Percentiles rank a stretch among this genome's conserved stretches.
phyloP scores from a whole-genome alignment of 495 filamentous ascomycete genomes.

The Tetracladium setigerum region DNA sequence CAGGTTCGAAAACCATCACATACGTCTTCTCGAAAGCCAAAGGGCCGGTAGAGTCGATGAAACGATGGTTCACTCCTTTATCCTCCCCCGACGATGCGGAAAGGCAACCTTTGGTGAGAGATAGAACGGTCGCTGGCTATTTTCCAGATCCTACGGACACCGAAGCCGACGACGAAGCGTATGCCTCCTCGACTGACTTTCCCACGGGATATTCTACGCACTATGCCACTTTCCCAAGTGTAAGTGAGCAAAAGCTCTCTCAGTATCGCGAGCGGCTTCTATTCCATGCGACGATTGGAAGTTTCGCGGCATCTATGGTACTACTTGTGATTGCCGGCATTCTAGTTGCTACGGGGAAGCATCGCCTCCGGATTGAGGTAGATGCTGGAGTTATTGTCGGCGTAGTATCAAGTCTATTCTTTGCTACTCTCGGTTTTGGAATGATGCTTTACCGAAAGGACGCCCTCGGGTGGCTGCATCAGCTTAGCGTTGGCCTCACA shows the following conservation, averaged over 20 bases:
- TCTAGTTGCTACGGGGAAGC: slow-evolving; percentile 45
- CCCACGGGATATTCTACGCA: slow-evolving; percentile 32
- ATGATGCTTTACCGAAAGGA: slow-evolving; percentile 37
- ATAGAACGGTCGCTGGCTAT: slow-evolving; percentile 1
- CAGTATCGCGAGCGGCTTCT: slow-evolving; percentile 38
- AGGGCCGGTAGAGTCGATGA: slow-evolving; percentile 35
- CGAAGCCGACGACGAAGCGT: slow-evolving; percentile 16
- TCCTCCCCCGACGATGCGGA: slow-evolving; percentile 3
- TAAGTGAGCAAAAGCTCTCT: slow-evolving; percentile 29
- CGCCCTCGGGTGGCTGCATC: slow-evolving; percentile 31
- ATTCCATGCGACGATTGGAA: slow-evolving; percentile 32
- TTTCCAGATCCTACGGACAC: slow-evolving; percentile 13
- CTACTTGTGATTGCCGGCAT: slow-evolving; percentile 45
- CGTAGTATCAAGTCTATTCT: slow-evolving; percentile 44
- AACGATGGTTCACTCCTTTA: slow-evolving; percentile 30
- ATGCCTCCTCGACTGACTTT: slow-evolving; percentile 24
- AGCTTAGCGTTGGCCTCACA: slow-evolving; percentile 32
- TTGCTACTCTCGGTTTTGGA: slow-evolving; percentile 45
- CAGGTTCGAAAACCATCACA: slow-evolving; percentile 36
- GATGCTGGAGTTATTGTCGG: slow-evolving; percentile 53
- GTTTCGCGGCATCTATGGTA: slow-evolving; percentile 38
- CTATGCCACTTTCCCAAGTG: slow-evolving; percentile 35
- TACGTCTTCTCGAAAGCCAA: slow-evolving; percentile 27
- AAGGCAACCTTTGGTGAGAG: slow-evolving; percentile 9
- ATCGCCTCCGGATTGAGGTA: slow-evolving; percentile 46